A percentile compares a stretch with the other conserved stretches of the same genome.
phyloP scores from a whole-genome alignment of 2,329 filamentous ascomycete genomes.

The Diplodia scrobiculata region DNA sequence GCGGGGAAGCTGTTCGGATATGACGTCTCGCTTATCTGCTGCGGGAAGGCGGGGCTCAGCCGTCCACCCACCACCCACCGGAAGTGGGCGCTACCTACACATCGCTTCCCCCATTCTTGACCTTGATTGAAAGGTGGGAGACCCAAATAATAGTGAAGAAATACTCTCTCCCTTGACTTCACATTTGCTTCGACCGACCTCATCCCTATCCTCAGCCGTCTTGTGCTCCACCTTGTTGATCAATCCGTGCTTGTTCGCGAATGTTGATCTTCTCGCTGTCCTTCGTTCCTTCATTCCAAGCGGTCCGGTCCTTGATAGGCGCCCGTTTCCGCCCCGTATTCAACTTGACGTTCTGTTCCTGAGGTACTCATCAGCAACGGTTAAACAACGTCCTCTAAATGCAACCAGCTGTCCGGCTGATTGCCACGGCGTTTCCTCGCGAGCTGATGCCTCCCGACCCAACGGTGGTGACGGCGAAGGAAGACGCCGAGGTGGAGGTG shows the following conservation, averaged over 20 bases:
- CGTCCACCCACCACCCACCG: background rate
- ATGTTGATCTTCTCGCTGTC: slow-evolving; percentile 7
- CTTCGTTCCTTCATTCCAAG: background rate
- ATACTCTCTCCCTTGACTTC: no score
- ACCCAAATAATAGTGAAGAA: background rate
- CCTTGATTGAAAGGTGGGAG: background rate
- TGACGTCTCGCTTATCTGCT: slow-evolving; percentile 23
- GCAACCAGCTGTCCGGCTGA: background rate
- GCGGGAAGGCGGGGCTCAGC: background rate
- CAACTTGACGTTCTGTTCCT: background rate
- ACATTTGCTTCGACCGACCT: background rate
- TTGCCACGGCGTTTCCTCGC: background rate
- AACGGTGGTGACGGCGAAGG: background rate
- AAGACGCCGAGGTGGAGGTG: background rate
- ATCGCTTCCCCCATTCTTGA: background rate
- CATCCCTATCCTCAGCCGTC: background rate
- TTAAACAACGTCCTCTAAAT: background rate
- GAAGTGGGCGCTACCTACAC: slow-evolving; percentile 10
- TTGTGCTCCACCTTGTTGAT: background rate
- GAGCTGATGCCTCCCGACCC: background rate
- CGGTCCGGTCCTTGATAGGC: background rate
- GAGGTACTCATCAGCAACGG: background rate
- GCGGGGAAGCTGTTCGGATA: slow-evolving; percentile 11
- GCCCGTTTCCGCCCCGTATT: background rate
- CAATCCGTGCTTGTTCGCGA: background rate